Percentiles rank a stretch among this genome's conserved stretches.
phyloP scores from a whole-genome alignment of 495 filamentous ascomycete genomes.

The Trypethelium eluteriae region DNA sequence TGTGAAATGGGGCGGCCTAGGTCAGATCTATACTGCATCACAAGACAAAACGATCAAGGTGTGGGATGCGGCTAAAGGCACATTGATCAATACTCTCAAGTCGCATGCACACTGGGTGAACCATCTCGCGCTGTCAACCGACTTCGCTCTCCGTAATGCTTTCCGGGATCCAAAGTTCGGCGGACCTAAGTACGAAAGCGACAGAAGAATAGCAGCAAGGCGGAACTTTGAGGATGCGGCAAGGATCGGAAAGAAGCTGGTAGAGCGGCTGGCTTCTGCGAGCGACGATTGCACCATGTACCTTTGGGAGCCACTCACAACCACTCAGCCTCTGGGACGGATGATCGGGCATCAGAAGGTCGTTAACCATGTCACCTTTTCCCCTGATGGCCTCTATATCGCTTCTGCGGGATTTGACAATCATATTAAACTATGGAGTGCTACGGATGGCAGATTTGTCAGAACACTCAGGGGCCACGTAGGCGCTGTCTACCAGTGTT shows the following conservation, averaged over 20 bases:
- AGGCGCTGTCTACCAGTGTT: constrained; percentile 81
- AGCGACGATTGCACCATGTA: constrained; percentile 96
- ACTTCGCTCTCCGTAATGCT: constrained; percentile 78
- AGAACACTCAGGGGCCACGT: constrained; percentile 86
- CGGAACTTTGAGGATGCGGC: constrained; percentile 85
- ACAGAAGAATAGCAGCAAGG: constrained; percentile 65
- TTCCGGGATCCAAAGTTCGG: constrained; percentile 70
- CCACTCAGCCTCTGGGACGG: constrained; percentile 77
- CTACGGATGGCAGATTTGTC: constrained; percentile 68
- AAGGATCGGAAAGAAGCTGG: constrained; percentile 64
- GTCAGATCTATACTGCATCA: constrained; percentile 77
- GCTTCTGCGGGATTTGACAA: constrained; percentile 90
- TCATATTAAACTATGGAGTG: constrained; percentile 80
- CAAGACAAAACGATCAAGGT: constrained; percentile 91
- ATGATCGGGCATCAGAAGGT: constrained; percentile 91
- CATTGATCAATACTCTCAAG: constrained; percentile 66
- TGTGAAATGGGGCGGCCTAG: constrained; percentile 89
- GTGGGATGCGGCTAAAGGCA: constrained; percentile 75
- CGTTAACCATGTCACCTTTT: constrained; percentile 93
- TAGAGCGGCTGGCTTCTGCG: constrained; percentile 82
- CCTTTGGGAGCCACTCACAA: constrained; percentile 78
- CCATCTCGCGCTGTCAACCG: constrained; percentile 88
- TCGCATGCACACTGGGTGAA: constrained; percentile 94
- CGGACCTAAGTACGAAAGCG: constrained; percentile 37
- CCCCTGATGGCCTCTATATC: constrained; percentile 76